phyloP scores from a whole-genome alignment of 257 asterid species.

The Capsicum baccatum region DNA sequence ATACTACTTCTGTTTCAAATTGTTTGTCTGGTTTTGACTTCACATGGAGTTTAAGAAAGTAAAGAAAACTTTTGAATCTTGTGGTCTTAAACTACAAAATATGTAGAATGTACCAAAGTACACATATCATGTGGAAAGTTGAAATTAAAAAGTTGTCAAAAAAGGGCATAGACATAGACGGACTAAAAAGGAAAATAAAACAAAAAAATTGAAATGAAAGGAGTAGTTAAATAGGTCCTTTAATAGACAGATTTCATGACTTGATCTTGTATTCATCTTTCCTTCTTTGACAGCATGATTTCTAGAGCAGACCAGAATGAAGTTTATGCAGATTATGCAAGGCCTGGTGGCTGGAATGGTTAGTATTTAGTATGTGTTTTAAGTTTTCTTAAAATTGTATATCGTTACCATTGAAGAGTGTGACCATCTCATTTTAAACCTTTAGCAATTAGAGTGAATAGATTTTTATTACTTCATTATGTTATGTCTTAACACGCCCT shows the following conservation, averaged over 20 bases:
- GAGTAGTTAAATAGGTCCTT: neutral
- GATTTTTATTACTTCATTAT: neutral
- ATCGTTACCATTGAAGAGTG: neutral
- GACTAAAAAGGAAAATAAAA: no score
- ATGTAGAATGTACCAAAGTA: no score
- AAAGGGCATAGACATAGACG: no score
- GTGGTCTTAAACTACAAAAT: no score
- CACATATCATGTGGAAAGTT: no score
- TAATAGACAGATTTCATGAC: neutral
- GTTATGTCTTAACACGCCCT: neutral
- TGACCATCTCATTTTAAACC: neutral
- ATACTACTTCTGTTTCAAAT: neutral
- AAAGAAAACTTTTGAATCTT: no score
- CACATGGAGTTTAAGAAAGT: no score
- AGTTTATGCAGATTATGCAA: slow-evolving; percentile 79
- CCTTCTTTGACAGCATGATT: slow-evolving; percentile 62
- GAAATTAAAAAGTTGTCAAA: no score
- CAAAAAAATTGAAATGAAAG: no score
- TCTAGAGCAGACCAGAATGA: slow-evolving; percentile 91
- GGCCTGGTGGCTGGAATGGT: slow-evolving; percentile 99
- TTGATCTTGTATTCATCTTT: neutral
- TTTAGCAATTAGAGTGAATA: neutral
- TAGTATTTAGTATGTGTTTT: slow-evolving; percentile 35
- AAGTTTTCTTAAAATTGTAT: neutral
- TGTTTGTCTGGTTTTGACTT: no score